Evolutionary conservation across 1,139 yeast genomes (phyloP).

Genomic region (Wickerhamomyces sp.): DNA sequence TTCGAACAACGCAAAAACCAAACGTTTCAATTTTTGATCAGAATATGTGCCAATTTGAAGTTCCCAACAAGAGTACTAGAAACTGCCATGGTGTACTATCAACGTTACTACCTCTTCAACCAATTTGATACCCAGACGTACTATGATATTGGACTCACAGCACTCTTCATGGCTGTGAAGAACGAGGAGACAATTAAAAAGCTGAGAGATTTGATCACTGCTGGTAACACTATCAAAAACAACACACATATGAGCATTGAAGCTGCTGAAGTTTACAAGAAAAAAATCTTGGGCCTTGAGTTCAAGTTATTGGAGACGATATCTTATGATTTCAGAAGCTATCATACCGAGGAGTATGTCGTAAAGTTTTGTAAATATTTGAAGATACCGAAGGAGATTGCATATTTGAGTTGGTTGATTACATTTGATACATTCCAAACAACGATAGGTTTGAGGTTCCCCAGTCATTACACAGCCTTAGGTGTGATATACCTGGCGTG

Average conservation of each 20-base stretch:
- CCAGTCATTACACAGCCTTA: slow-evolving; percentile 78
- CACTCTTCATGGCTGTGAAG: slow-evolving; percentile 76
- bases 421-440: slow-evolving; percentile 72
- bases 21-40: slow-evolving; percentile 49
- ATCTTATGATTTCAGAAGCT: slow-evolving; percentile 67
- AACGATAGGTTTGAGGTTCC: slow-evolving; percentile 62
- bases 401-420: slow-evolving; percentile 68
- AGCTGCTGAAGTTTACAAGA: slow-evolving; percentile 44
- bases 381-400: slow-evolving; percentile 38
- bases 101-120: slow-evolving; percentile 63
- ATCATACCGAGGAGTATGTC: slow-evolving; percentile 62
- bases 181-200: slow-evolving; percentile 88
- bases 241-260: slow-evolving; percentile 26
- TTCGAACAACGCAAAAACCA: slow-evolving; percentile 50
- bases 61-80: slow-evolving; percentile 65
- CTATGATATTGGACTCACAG: slow-evolving; percentile 60
- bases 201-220: slow-evolving; percentile 43
- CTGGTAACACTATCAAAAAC: slow-evolving; percentile 28
- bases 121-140: slow-evolving; percentile 40
- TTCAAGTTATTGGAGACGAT: slow-evolving; percentile 69
- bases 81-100: slow-evolving; percentile 67
- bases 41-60: slow-evolving; percentile 47
- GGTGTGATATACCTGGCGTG: slow-evolving; percentile 54
- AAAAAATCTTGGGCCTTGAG: slow-evolving; percentile 52
- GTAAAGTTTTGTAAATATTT: slow-evolving; percentile 61